A percentile compares a stretch with the other conserved stretches of the same genome.
phyloP scores from a whole-genome alignment of 163 green algal species.

The Picocystis sp. region DNA sequence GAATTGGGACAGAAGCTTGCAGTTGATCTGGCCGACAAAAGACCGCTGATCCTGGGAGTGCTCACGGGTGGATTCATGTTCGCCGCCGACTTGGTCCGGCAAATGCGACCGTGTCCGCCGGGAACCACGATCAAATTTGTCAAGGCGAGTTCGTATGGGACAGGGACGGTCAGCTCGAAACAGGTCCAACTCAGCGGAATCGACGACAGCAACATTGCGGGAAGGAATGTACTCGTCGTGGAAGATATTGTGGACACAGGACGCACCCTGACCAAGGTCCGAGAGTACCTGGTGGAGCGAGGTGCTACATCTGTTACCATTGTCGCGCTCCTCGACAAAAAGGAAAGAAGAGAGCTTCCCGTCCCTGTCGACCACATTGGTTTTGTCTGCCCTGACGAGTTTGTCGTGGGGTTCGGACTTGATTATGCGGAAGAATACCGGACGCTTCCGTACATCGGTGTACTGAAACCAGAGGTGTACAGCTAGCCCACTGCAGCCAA shows the following conservation, averaged over 20 bases:
- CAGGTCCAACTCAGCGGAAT: too few relatives aligned
- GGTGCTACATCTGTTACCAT: slow-evolving; percentile 34
- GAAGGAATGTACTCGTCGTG: slow-evolving; percentile 20
- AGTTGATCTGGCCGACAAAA: slow-evolving; percentile 13
- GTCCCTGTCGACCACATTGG: slow-evolving; percentile 26
- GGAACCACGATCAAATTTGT: slow-evolving; percentile 19
- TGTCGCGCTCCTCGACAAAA: slow-evolving; percentile 52
- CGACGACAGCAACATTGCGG: slow-evolving; percentile 1
- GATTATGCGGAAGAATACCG: slow-evolving; percentile 70
- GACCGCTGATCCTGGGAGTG: slow-evolving; percentile 18
- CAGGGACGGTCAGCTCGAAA: slow-evolving; percentile 10
- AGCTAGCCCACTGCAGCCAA: too few relatives aligned
- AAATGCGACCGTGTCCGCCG: slow-evolving; percentile 14
- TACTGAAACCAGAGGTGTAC: slow-evolving; percentile 26
- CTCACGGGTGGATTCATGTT: slow-evolving; percentile 22
- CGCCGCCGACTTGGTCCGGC: slow-evolving; percentile 16
- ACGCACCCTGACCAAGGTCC: slow-evolving; percentile 27
- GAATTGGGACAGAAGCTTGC: slow-evolving; percentile 1
- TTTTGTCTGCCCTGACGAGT: slow-evolving; percentile 59
- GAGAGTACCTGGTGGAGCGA: slow-evolving; percentile 14
- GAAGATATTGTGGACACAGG: slow-evolving; percentile 76
- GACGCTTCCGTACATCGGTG: slow-evolving; percentile 55
- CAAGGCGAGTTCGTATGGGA: slow-evolving; percentile 19
- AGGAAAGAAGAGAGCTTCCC: slow-evolving; percentile 21
- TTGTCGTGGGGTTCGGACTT: slow-evolving; percentile 83